Conservation (phyloP, 352 stramenopile genomes). For the Pythium oligandrum region DNA sequence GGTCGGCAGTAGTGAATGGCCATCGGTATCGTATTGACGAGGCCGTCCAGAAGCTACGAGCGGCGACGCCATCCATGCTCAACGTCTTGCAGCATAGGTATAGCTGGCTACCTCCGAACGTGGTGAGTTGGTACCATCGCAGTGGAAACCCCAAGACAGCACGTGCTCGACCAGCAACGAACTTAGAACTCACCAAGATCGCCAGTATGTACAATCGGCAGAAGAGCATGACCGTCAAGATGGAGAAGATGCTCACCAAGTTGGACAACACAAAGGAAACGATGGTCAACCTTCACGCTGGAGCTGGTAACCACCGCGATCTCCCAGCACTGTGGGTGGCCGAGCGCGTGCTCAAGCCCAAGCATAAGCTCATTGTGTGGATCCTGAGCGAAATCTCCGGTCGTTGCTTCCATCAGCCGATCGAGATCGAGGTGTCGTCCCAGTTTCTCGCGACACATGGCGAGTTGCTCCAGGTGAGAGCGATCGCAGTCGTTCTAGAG, state of each 20-base stretch:
- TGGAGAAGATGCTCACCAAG: too few relatives aligned
- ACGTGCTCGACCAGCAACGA: too few relatives aligned
- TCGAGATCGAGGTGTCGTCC: constrained; percentile 7
- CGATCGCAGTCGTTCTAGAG: too few relatives aligned
- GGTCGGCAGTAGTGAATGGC: not conserved
- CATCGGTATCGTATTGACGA: constrained; percentile 7
- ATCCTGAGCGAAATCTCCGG: constrained; percentile 20
- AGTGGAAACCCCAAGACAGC: too few relatives aligned
- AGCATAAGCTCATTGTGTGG: not conserved
- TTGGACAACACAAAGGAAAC: too few relatives aligned
- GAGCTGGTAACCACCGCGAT: not conserved
- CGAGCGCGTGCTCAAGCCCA: not conserved
- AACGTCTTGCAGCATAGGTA: too few relatives aligned
- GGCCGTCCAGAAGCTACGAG: constrained; percentile 6
- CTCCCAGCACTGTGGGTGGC: constrained; percentile 16
- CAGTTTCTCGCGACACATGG: constrained; percentile 8
- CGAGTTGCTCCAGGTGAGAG: constrained; percentile 3
- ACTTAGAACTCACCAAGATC: too few relatives aligned
- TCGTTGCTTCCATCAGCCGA: constrained; percentile 13
- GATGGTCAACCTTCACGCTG: too few relatives aligned
- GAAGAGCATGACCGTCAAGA: too few relatives aligned
- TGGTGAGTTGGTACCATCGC: too few relatives aligned
- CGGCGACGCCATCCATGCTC: not conserved
- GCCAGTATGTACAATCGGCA: too few relatives aligned
- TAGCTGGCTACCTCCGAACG: too few relatives aligned